These are phyloP conservation scores for Scedosporium boydii DNA, from an alignment of 2,329 filamentous ascomycete species.

Conservation along the genomic window DNA sequence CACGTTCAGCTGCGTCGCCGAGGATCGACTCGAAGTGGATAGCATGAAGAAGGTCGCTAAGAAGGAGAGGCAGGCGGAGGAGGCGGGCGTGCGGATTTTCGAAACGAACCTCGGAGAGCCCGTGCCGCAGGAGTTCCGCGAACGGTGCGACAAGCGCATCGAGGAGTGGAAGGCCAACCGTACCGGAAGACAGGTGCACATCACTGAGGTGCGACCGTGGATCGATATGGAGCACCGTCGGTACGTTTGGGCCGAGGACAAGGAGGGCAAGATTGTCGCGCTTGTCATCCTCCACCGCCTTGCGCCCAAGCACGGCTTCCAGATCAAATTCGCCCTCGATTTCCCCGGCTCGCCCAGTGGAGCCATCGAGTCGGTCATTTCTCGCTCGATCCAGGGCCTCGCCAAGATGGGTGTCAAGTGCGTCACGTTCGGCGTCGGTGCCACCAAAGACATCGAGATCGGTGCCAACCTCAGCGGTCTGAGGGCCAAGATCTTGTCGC, in stretches of 20 bases:
- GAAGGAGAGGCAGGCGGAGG: constrained; percentile 73
- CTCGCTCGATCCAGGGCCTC: constrained; percentile 29
- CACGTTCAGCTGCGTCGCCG: constrained; percentile 77
- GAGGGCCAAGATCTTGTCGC: constrained; percentile 70
- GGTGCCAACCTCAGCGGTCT: constrained; percentile 76
- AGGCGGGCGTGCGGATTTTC: constrained; percentile 72
- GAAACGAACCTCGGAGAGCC: constrained; percentile 57
- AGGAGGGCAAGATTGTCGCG: constrained; percentile 61
- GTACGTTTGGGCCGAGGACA: constrained; percentile 73
- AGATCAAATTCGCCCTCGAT: constrained; percentile 93
- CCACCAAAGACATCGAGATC: constrained; percentile 61
- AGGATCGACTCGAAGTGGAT: constrained; percentile 77
- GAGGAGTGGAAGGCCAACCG: constrained; percentile 70
- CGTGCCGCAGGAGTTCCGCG: constrained; percentile 48
- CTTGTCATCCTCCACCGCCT: constrained; percentile 80
- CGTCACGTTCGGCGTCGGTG: constrained; percentile 84
- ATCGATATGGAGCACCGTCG: constrained; percentile 72
- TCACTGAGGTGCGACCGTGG: constrained; percentile 87
- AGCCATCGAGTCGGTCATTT: constrained; percentile 75
- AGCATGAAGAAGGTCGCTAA: constrained; percentile 59
- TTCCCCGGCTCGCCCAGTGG: constrained; percentile 82
- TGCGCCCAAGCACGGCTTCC: constrained; percentile 73
- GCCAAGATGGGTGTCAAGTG: constrained; percentile 27
- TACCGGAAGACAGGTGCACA: constrained; percentile 77
- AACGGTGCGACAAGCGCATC: constrained; percentile 63